Evolutionary conservation across 83 land plant species (phyloP), one percentile per base, ranked within the genome.

Genomic region (Diphasiastrum complanatum): DNA sequence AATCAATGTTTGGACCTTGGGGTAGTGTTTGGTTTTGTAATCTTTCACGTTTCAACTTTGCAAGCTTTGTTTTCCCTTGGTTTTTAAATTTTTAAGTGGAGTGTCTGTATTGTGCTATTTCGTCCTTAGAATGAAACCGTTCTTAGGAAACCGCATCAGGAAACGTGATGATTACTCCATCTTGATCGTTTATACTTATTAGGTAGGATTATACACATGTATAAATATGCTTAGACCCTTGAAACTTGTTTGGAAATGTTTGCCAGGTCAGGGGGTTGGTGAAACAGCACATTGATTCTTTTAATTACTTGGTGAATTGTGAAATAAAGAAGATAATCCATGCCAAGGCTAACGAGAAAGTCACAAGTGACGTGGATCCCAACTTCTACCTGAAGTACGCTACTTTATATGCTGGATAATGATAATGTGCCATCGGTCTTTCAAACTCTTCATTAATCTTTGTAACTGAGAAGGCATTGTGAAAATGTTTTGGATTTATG

Each of bases 231-330:
- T 65, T 11, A 1, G 8, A 6, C 16, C 45, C 24, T 16, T 14
- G 5, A 27, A 28, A 29, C n/a, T 61, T 22, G 11, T 33, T 53
- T 34, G n/a, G n/a, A n/a, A n/a, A n/a, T 26, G 18, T 27, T 36
- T 43, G 63, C 68, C 66, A 92, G 97, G 99, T 84, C 24, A 69
- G 96, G 49, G 99, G 99, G 10, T 60, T 89, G 52, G 99, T 95
- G 66, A 86, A 85, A 63, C 92, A 89, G 65, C 99, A 89, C 69
- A 70, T 95, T 38, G 99, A 89, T 54, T 95, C 99, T 1, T 95
- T 83, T 77, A 82, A 95, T 52, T 86, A 95, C 67, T 86, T 95
- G 55, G 70, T 89, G 10, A 79, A 83, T 29, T 68, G 69, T 27
- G 96, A 79, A 19, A 85, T 95, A 24, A 89, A 84, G 80, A 89